Conservation (phyloP, 768 basidiomycete genomes). For the Panus rudis region DNA sequence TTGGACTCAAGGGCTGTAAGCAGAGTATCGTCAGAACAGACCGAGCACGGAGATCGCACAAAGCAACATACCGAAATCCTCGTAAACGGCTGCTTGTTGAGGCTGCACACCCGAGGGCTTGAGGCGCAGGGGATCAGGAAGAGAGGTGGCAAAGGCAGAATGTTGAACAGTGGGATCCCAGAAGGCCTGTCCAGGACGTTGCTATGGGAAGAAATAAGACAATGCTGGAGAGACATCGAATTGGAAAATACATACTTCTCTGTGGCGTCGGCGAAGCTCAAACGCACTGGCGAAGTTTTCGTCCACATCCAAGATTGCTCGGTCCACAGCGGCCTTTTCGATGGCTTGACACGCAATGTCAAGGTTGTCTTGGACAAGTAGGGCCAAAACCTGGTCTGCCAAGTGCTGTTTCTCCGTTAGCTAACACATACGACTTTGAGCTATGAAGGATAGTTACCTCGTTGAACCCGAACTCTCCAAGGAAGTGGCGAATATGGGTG, state of each 20-base stretch:
- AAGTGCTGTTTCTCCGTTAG: constrained; percentile 49
- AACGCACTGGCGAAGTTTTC: constrained; percentile 81
- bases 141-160: constrained; percentile 58
- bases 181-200: constrained; percentile 69
- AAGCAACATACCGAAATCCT: constrained; percentile 72
- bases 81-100: constrained; percentile 85
- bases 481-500: constrained; percentile 75
- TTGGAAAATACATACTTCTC: constrained; percentile 50
- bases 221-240: not conserved
- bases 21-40: constrained; percentile 9
- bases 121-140: constrained; percentile 88
- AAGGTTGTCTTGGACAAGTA: constrained; percentile 87
- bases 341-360: constrained; percentile 92
- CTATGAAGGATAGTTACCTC: constrained; percentile 44
- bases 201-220: constrained; percentile 27
- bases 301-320: constrained; percentile 88
- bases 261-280: constrained; percentile 76
- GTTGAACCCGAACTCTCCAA: constrained; percentile 83
- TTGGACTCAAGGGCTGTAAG: constrained; percentile 46
- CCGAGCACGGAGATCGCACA: not conserved
- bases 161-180: constrained; percentile 79
- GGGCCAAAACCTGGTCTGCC: constrained; percentile 68
- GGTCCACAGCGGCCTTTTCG: constrained; percentile 96
- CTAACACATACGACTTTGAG: not conserved
- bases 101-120: constrained; percentile 75